Base-by-base conservation (phyloP, 352 stramenopile species). In the Pythium guiyangense region DNA sequence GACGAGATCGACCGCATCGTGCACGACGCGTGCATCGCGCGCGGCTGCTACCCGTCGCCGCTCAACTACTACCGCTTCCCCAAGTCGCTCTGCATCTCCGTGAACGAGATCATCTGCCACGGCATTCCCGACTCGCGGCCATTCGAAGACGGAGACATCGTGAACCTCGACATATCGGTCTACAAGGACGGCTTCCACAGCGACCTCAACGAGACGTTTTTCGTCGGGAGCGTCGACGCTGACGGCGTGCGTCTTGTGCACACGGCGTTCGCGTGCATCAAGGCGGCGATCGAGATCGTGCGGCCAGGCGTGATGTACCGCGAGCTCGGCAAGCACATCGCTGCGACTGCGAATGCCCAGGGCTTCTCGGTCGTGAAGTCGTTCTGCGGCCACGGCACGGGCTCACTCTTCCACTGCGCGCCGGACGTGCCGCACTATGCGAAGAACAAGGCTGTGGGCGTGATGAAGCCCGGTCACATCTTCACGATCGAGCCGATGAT, bases 401-500 rank as follows among this genome's bases (percentile, higher is more conserved):
- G 97, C 27, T 82, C 69, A 56, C 72, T 98, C 18, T 99, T 99
- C 68, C 97, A 99, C 73, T 98, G 90, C 49, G 77, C 89, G 22
- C 97, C 97, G 0, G 99, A 98, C 60, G 83, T 99, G 4, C 96
- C 96, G 18, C 97, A 99, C 68, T 99, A 99, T 68, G 83, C 92
- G 15, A 99, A 98, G 75, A 99, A 99, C 66, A 99, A 99, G 73
- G 92, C n/a, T n/a, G n/a, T n/a, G n/a, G n/a, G n/a, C n/a, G n/a
- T n/a, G n/a, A n/a, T n/a, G n/a, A n/a, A n/a, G n/a, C n/a, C n/a
- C n/a, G n/a, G n/a, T n/a, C n/a, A n/a, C n/a, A n/a, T n/a, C n/a
- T n/a, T n/a, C n/a, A 99, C 97, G 0, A 98, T 99, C 55, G 97
- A 99, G 68, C 97, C 97, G 10, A 99, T 99, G 97, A 99, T 99